Percentiles rank a stretch among this genome's conserved stretches.
These are phyloP conservation scores for Salix brachista DNA, from an alignment of 345 rosid species.

Conservation along the genomic window DNA sequence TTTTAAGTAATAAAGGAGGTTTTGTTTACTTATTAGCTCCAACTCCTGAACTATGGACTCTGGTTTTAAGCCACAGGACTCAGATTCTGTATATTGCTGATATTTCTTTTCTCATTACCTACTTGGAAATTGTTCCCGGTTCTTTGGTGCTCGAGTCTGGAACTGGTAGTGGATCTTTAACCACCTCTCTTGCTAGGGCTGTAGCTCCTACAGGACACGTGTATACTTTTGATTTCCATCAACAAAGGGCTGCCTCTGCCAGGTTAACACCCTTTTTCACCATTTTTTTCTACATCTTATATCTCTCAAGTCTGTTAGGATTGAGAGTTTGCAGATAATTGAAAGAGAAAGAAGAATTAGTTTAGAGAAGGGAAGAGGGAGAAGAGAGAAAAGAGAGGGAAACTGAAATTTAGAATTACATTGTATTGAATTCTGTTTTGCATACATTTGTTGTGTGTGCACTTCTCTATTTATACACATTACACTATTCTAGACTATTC, in stretches of 20 bases:
- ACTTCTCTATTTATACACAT: too few relatives aligned
- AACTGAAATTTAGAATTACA: too few relatives aligned
- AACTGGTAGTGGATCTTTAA: constrained; percentile 88
- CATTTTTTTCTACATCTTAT: not conserved
- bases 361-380: too few relatives aligned
- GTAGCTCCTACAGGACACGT: constrained; percentile 88
- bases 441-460: too few relatives aligned
- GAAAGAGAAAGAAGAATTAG: too few relatives aligned
- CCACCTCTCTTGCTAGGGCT: constrained; percentile 83
- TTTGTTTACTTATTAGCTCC: constrained; percentile 80
- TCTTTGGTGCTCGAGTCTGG: constrained; percentile 90
- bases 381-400: too few relatives aligned
- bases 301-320: too few relatives aligned
- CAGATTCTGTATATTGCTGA: constrained; percentile 94
- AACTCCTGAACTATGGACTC: constrained; percentile 88
- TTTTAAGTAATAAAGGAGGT: constrained; percentile 77
- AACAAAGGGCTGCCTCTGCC: constrained; percentile 87
- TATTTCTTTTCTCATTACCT: constrained; percentile 73
- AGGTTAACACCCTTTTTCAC: constrained; percentile 39
- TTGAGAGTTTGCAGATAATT: too few relatives aligned
- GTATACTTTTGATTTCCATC: constrained; percentile 87
- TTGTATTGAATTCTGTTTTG: too few relatives aligned
- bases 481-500: too few relatives aligned
- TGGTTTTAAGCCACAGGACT: constrained; percentile 90
- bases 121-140: constrained; percentile 84